Conservation (phyloP, 2,329 filamentous ascomycete genomes). For the Colletotrichum lindemuthianum region DNA sequence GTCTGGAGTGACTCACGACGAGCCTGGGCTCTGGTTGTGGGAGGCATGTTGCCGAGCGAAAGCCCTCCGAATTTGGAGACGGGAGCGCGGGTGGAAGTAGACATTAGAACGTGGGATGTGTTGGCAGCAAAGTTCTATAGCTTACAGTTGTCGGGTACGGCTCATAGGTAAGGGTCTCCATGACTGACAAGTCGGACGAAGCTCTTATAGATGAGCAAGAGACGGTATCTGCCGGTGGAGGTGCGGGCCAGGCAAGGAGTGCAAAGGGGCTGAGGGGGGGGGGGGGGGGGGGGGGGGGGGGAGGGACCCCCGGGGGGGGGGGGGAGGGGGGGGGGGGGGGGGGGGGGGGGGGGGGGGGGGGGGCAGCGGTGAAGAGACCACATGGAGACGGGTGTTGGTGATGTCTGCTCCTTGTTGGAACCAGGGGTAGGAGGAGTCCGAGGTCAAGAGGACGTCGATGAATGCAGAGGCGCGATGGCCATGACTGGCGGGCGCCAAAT, state of each 20-base stretch:
- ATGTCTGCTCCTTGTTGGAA: constrained; percentile 21
- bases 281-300: constrained; percentile 35
- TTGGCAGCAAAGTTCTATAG: constrained; percentile 18
- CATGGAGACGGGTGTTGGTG: constrained; percentile 15
- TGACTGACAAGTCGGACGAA: constrained; percentile 17
- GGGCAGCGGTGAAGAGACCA: constrained; percentile 30
- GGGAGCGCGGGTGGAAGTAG: constrained; percentile 45
- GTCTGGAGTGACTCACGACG: constrained; percentile 41
- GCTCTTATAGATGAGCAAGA: constrained; percentile 28
- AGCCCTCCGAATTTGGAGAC: constrained; percentile 51
- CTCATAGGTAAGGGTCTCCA: constrained; percentile 15
- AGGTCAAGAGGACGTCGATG: not conserved
- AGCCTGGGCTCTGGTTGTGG: constrained; percentile 45
- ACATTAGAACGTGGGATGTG: constrained; percentile 19
- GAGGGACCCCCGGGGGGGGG: constrained; percentile 16
- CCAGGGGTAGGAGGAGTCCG: constrained; percentile 8
- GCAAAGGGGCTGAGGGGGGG: not conserved
- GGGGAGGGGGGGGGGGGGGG: constrained; percentile 4
- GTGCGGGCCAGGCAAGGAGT: not conserved
- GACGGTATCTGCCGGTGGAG: constrained; percentile 11
- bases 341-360: constrained; percentile 23
- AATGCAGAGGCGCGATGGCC: not conserved
- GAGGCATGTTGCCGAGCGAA: constrained; percentile 52
- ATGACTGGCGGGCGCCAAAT: constrained; percentile 20
- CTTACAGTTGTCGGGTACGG: constrained; percentile 18